These are phyloP conservation scores for Hygrophorus russula DNA, from an alignment of 768 basidiomycete genomes.

Conservation along the genomic window DNA sequence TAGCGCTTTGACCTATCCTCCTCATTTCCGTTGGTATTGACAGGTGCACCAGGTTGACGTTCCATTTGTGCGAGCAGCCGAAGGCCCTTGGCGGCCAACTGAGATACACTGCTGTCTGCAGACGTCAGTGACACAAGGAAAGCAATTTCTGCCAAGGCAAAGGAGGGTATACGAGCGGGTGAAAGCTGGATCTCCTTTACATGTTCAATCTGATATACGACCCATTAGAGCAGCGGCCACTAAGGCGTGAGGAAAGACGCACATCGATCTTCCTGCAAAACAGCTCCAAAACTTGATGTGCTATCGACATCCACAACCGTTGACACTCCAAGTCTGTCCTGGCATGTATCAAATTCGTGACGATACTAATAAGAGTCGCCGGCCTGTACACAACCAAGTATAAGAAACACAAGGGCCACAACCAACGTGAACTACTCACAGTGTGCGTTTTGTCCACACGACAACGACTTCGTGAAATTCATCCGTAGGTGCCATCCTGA, in stretches of 20 bases:
- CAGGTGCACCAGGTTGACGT: constrained; percentile 45
- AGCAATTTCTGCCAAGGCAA: constrained; percentile 61
- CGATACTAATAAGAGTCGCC: constrained; percentile 34
- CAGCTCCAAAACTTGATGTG: constrained; percentile 47
- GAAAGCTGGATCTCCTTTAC: constrained; percentile 40
- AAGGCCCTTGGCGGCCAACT: constrained; percentile 56
- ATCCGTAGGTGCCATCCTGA: constrained; percentile 29
- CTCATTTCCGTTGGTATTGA: constrained; percentile 37
- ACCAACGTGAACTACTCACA: constrained; percentile 22
- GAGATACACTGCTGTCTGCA: constrained; percentile 53
- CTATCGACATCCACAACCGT: constrained; percentile 57
- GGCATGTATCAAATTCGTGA: constrained; percentile 46
- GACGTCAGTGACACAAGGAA: constrained; percentile 65
- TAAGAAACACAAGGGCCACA: neutral
- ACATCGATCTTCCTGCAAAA: constrained; percentile 42
- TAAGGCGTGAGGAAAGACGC: constrained; percentile 9
- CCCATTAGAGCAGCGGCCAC: neutral
- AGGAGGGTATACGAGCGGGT: constrained; percentile 44
- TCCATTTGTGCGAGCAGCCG: constrained; percentile 61
- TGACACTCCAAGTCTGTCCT: constrained; percentile 52
- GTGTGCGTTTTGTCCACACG: constrained; percentile 31
- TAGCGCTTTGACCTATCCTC: constrained; percentile 60
- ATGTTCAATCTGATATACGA: constrained; percentile 23
- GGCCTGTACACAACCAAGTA: constrained; percentile 20
- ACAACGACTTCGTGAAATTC: constrained; percentile 24